Percentiles rank a stretch among this genome's conserved stretches.
These are phyloP conservation scores for Schoenoplectus tabernaemontani DNA, from an alignment of 202 grass and related monocot species.

Conservation along the genomic window DNA sequence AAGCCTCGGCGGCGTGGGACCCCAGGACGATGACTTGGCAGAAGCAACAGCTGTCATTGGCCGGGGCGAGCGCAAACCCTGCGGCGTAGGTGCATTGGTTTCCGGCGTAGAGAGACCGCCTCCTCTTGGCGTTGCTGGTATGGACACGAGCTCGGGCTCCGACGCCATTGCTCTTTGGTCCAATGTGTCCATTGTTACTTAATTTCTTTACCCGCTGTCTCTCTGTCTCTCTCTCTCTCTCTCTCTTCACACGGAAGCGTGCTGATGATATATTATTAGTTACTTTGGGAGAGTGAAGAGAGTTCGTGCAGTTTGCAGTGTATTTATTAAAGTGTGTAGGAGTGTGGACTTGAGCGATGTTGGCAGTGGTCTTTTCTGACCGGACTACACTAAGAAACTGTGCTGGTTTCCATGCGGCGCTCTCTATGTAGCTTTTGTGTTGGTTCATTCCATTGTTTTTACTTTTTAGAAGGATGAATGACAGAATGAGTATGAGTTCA, in stretches of 20 bases:
- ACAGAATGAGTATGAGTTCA: too few species aligned
- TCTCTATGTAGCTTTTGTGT: neutral
- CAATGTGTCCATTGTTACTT: neutral
- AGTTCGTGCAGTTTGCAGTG: neutral
- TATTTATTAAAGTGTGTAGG: neutral
- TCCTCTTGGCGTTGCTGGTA: constrained; percentile 63
- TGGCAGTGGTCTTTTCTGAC: constrained; percentile 9
- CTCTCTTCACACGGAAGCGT: neutral
- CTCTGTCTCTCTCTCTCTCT: neutral
- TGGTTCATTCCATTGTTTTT: too few species aligned
- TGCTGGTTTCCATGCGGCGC: neutral
- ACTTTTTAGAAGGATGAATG: too few species aligned
- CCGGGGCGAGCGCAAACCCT: constrained; percentile 16
- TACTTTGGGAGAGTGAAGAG: neutral
- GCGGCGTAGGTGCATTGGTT: constrained; percentile 31
- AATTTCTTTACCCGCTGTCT: neutral
- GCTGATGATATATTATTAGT: neutral
- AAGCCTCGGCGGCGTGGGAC: constrained; percentile 36
- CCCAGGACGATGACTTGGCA: constrained; percentile 37
- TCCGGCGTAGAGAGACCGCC: constrained; percentile 41
- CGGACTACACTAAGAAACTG: neutral
- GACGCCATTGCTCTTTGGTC: constrained; percentile 14
- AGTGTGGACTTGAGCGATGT: neutral
- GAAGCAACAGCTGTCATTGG: neutral
- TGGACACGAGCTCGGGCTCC: constrained; percentile 66